Evolutionary conservation across 2,329 filamentous ascomycete species (phyloP), one percentile per base, ranked within the genome.

Genomic region (Aspergillus pseudoviridinutans): DNA sequence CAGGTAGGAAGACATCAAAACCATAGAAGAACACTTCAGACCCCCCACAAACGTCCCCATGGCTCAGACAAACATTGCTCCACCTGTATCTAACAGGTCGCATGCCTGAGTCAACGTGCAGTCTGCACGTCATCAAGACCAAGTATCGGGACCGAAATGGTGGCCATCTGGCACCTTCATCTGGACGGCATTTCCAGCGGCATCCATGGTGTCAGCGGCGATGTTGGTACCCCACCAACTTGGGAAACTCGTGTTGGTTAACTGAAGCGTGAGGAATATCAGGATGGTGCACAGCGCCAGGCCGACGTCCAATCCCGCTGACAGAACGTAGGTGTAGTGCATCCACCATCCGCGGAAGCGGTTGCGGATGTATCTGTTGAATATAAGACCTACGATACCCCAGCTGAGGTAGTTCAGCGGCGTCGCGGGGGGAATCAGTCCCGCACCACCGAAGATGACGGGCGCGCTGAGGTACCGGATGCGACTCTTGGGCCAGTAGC

Each of bases 321-420:
- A 89, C 0, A 87, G 84, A 67, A 90, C 81, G 70, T 91, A 91
- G 76, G 91, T 91, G 76, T 90, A 91, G 71, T 87, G 85, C 71
- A 88, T 78, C 88, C 88, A 91, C 88, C 88, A 91, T 35, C 86
- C 87, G 3, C 80, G 83, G 74, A 82, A 87, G 60, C 83, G 80
- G 57, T 85, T 80, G 68, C 84, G 83, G 68, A 91, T 82, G 64
- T 80, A 84, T 65, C 82, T 87, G 73, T 90, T 89, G 77, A 91
- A 91, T 38, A 87, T 62, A 50, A 83, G 80, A 8, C 88, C 88
- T 6, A 88, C 84, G 27, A 84, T 69, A 3, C 84, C 87, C 88
- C 88, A 91, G 66, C 83, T 83, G 49, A 89, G 82, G 49, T 90
- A 91, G 62, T 85, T 90, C 61, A 88, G 84, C 0, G 86, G 83